Conservation (phyloP, 2,329 filamentous ascomycete genomes). For the Monilinia vaccinii-corymbosi region DNA sequence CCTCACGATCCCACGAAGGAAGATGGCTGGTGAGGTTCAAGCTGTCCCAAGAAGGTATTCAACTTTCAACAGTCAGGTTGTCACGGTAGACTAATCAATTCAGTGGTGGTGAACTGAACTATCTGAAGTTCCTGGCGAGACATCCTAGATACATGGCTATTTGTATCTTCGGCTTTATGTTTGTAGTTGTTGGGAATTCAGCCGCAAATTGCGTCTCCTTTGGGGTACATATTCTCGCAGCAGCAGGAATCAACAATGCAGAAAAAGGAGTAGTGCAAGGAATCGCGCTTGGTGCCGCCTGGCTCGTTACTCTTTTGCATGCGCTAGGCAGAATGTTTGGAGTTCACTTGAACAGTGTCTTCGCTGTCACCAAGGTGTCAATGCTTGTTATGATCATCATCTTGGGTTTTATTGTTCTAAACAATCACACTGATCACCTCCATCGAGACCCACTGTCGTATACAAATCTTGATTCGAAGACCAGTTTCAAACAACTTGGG, state of each 20-base stretch:
- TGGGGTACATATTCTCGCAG: slow-evolving; percentile 37
- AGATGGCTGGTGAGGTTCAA: slow-evolving; percentile 32
- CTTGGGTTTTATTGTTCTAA: slow-evolving; percentile 23
- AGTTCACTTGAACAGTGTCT: slow-evolving; percentile 40
- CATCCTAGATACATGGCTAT: slow-evolving; percentile 13
- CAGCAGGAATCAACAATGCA: slow-evolving; percentile 25
- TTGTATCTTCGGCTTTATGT: slow-evolving; percentile 34
- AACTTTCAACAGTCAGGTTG: neutral
- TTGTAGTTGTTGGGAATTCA: slow-evolving; percentile 37
- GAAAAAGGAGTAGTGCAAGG: slow-evolving; percentile 34
- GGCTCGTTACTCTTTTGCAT: slow-evolving; percentile 40
- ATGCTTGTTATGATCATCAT: slow-evolving; percentile 40
- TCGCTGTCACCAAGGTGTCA: slow-evolving; percentile 41
- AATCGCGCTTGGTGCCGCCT: slow-evolving; percentile 38
- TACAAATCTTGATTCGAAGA: slow-evolving; percentile 11
- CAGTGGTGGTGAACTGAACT: slow-evolving; percentile 39
- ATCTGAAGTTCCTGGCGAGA: slow-evolving; percentile 15
- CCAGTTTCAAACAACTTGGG: slow-evolving; percentile 12
- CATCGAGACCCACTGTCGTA: neutral
- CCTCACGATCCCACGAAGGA: slow-evolving; percentile 37
- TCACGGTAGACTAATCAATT: neutral
- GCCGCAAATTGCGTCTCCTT: slow-evolving; percentile 43
- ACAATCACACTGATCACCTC: slow-evolving; percentile 4
- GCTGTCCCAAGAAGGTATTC: slow-evolving; percentile 33
- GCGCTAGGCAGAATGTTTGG: slow-evolving; percentile 39